A percentile compares a stretch with the other conserved stretches of the same genome.
Conservation (phyloP, 805 yeast species). For the Sugiyamaella smithiae region DNA sequence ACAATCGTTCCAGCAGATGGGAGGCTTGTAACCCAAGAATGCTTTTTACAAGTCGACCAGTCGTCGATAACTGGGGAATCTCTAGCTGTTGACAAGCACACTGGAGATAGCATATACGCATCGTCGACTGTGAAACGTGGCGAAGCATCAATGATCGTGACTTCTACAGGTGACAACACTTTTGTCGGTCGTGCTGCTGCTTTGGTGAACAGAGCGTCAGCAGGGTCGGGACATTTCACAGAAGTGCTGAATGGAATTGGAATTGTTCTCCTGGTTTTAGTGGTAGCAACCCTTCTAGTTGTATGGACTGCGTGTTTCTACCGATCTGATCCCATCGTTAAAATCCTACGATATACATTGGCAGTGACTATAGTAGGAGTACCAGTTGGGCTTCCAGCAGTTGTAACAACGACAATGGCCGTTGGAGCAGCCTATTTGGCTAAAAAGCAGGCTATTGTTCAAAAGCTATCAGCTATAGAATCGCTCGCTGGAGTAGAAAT, state of each 20-base stretch:
- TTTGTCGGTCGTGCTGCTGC: slow-evolving; percentile 98
- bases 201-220: slow-evolving; percentile 89
- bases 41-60: slow-evolving; percentile 89
- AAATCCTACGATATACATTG: slow-evolving; percentile 85
- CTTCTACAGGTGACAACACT: slow-evolving; percentile 94
- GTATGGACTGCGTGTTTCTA: slow-evolving; percentile 95
- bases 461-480: slow-evolving; percentile 94
- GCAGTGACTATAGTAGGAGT: slow-evolving; percentile 97
- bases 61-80: slow-evolving; percentile 98
- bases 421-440: slow-evolving; percentile 99
- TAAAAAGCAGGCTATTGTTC: slow-evolving; percentile 95
- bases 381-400: slow-evolving; percentile 98
- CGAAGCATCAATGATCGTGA: slow-evolving; percentile 90
- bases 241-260: slow-evolving; percentile 98
- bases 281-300: slow-evolving; percentile 77
- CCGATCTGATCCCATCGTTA: slow-evolving; percentile 83
- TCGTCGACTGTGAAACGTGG: slow-evolving; percentile 95
- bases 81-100: slow-evolving; percentile 86
- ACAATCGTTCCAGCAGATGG: slow-evolving; percentile 91
- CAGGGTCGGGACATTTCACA: slow-evolving; percentile 93
- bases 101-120: slow-evolving; percentile 84
- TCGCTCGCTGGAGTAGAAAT: slow-evolving; percentile 97
- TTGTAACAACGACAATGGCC: slow-evolving; percentile 98
- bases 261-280: slow-evolving; percentile 84
- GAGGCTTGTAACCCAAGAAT: slow-evolving; percentile 79